phyloP scores from a whole-genome alignment of 805 yeast genomes.

The Kuraishia floccosa region DNA sequence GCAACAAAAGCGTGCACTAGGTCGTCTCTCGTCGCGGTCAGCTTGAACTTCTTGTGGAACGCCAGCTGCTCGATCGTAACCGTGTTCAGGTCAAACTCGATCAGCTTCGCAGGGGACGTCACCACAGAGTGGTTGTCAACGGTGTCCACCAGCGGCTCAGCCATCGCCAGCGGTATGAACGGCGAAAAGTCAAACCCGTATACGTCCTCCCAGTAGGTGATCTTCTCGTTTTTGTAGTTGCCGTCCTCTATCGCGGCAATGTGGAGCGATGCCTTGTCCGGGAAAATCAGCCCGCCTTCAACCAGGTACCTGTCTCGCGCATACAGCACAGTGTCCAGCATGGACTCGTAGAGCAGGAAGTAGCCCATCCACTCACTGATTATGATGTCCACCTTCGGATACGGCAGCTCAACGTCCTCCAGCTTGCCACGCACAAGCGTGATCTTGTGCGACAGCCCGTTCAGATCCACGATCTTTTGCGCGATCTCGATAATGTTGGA shows the following conservation, averaged over 20 bases:
- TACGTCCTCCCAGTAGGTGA: conserved; percentile 92
- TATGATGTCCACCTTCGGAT: conserved; percentile 83
- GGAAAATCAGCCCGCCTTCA: conserved; percentile 84
- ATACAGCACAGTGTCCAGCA: conserved; percentile 90
- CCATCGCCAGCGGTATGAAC: conserved; percentile 74
- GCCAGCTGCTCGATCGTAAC: conserved; percentile 75
- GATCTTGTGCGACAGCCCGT: conserved; percentile 79
- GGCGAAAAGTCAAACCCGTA: conserved; percentile 96
- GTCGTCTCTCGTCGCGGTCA: conserved; percentile 71
- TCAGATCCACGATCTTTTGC: conserved; percentile 69
- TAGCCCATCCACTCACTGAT: conserved; percentile 99
- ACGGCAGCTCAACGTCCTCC: conserved; percentile 87
- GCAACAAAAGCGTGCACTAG: conserved; percentile 80
- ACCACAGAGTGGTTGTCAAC: conserved; percentile 67
- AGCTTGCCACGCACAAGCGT: conserved; percentile 85
- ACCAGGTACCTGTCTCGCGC: conserved; percentile 87
- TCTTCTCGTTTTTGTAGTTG: conserved; percentile 82
- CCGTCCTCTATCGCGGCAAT: conserved; percentile 91
- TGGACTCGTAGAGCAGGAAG: conserved; percentile 88
- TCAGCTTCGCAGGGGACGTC: conserved; percentile 61
- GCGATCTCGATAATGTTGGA: conserved; percentile 96
- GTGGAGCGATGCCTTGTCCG: conserved; percentile 85
- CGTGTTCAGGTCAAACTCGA: conserved; percentile 84
- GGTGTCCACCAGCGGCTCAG: conserved; percentile 93
- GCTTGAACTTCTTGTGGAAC: conserved; percentile 56